Evolutionary conservation across 805 yeast species (phyloP).

Genomic region (Phaffomyces antillensis): DNA sequence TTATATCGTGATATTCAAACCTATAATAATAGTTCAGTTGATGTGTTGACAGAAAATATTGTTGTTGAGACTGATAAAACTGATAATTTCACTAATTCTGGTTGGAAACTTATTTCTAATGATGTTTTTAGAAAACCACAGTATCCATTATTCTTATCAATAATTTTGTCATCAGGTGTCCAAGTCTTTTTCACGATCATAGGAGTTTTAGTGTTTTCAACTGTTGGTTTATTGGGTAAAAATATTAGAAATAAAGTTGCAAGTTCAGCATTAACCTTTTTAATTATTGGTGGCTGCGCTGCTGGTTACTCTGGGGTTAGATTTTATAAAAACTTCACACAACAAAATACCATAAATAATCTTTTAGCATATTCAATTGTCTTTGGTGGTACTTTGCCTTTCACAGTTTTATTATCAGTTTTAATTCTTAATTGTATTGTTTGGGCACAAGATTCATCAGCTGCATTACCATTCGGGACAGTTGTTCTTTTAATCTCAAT

Average conservation of each 20-base stretch:
- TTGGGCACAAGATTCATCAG: slow-evolving; percentile 70
- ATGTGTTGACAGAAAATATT: slow-evolving; percentile 18
- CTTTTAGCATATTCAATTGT: slow-evolving; percentile 27
- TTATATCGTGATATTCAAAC: slow-evolving; percentile 43
- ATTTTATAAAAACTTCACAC: slow-evolving; percentile 48
- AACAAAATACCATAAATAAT: slow-evolving; percentile 17
- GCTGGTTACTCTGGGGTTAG: slow-evolving; percentile 70
- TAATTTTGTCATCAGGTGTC: slow-evolving; percentile 65
- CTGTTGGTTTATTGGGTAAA: slow-evolving; percentile 54
- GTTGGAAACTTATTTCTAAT: slow-evolving; percentile 48
- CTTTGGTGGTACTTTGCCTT: slow-evolving; percentile 45
- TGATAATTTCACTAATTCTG: slow-evolving; percentile 24
- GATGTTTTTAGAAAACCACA: slow-evolving; percentile 52
- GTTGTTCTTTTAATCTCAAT: slow-evolving; percentile 50
- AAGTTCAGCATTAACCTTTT: slow-evolving; percentile 50
- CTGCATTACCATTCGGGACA: slow-evolving; percentile 75
- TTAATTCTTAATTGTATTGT: slow-evolving; percentile 58
- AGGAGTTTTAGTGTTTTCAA: slow-evolving; percentile 52
- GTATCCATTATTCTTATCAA: slow-evolving; percentile 40
- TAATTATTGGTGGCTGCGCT: slow-evolving; percentile 63
- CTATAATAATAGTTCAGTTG: slow-evolving; percentile 23
- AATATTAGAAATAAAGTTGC: slow-evolving; percentile 62
- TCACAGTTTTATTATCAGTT: slow-evolving; percentile 39
- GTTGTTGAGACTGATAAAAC: slow-evolving; percentile 21
- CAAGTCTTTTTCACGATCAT: slow-evolving; percentile 61